Evolutionary conservation across 176 grass and related monocot genomes (phyloP), one percentile per base, ranked within the genome.

Genomic region (Microstegium vimineum): DNA sequence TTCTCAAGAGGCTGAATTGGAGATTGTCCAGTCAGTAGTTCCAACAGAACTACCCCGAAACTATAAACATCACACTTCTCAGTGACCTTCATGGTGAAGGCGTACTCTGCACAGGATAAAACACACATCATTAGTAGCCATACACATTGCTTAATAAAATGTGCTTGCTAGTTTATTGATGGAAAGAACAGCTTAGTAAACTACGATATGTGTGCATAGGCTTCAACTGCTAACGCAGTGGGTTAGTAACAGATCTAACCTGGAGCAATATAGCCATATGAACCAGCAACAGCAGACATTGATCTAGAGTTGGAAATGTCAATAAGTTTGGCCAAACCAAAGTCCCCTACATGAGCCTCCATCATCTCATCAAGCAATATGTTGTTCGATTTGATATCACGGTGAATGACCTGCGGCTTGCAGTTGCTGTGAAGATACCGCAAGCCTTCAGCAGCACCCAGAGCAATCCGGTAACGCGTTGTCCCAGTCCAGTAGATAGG

Each of bases 21-120:
- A 66, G 89, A 82, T 74, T 94, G 89, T 23, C 97, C 97, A 0
- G 97, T 99, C 74, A 95, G 70, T 62, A 99, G 82, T 81, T 99
- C 97, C 73, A 99, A 82, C 52, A 99, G 32, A 66, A 99, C 93
- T 45, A 99, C 97, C 28, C 97, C 97, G 0, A 94, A 94, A 73
- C 97, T 99, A 60, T 99, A 99, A 30, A 94, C 90, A 57, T 99
- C 96, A 23, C 93, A 95, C 77, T 95, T 99, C 74, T 95, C 96
- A 61, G 96, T 99, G 42, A 99, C 89, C 84, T 99, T 99, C 96
- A 99, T 99, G 64, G 96, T 99, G 81, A 99, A 99, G 66, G 96
- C 96, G 71, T 99, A 99, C 79, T 99, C 96, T 99, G 90, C 25
- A 83, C 54, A 66, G 65, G 69, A 71, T 73, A 34, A 67, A 76